Conservation (phyloP, 306 rosid genomes). For the Echinosophora koreensis region DNA sequence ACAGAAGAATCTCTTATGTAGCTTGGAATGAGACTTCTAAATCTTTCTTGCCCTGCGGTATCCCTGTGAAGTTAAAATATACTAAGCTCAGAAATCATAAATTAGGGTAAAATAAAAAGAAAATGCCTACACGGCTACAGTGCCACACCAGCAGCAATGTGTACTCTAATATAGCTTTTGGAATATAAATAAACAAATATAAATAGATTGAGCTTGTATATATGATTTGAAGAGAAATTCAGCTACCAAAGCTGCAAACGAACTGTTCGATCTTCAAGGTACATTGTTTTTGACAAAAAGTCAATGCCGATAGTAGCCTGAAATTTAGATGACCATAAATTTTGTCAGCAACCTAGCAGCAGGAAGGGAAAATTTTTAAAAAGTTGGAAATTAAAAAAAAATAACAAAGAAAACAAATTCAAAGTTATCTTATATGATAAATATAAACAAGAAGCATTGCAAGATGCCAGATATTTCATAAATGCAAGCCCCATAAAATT, state of each 20-base stretch:
- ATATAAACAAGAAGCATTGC: conserved; percentile 2
- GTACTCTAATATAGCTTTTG: not conserved
- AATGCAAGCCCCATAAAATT: conserved; percentile 24
- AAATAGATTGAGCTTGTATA: conserved; percentile 26
- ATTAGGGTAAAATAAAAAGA: conserved; percentile 4
- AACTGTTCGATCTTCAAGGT: conserved; percentile 98
- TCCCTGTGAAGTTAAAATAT: conserved; percentile 69
- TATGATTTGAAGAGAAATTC: conserved; percentile 37
- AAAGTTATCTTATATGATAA: conserved; percentile 3
- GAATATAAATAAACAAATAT: conserved; percentile 3
- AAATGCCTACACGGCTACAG: not conserved
- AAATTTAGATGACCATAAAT: conserved; percentile 37
- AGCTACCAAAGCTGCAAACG: conserved; percentile 97
- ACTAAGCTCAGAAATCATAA: conserved; percentile 34
- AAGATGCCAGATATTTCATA: conserved; percentile 10
- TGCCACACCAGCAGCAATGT: conserved; percentile 11
- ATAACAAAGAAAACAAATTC: conserved; percentile 10
- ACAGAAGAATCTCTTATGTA: conserved; percentile 99
- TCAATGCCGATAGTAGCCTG: conserved; percentile 99
- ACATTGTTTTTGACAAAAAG: conserved; percentile 97
- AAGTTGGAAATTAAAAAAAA: not conserved
- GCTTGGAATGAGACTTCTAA: conserved; percentile 98
- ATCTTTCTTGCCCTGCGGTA: conserved; percentile 99
- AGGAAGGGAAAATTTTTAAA: not conserved
- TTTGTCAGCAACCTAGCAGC: conserved; percentile 42